These are phyloP conservation scores for Maudiozyma humilis DNA, from an alignment of 1,139 yeast species.

Conservation along the genomic window DNA sequence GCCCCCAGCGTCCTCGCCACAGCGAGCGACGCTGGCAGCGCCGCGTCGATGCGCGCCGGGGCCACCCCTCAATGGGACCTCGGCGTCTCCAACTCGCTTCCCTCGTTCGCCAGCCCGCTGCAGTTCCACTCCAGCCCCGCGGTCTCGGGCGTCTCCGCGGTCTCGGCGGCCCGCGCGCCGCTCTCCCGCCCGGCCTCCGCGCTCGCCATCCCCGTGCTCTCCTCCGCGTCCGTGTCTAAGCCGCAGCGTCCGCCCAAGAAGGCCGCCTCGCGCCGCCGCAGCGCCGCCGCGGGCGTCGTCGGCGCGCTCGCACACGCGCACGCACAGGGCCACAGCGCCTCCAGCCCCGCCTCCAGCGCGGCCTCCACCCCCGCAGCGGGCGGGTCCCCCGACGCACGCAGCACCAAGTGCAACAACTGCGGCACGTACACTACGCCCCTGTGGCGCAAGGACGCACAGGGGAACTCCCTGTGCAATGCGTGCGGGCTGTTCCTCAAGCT, in stretches of 20 bases:
- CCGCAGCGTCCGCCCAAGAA: background rate
- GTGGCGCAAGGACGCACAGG: slow-evolving; percentile 90
- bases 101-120: background rate
- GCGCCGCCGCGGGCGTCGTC: background rate
- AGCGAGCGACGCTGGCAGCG: background rate
- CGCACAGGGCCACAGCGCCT: too few relatives aligned
- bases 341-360: background rate
- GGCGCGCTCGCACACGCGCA: background rate
- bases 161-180: too few relatives aligned
- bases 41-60: background rate
- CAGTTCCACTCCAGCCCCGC: too few relatives aligned
- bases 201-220: background rate
- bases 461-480: slow-evolving; percentile 90
- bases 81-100: background rate
- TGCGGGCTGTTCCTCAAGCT: slow-evolving; percentile 86
- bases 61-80: background rate
- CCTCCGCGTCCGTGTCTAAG: background rate
- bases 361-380: background rate
- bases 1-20: background rate
- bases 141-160: too few relatives aligned
- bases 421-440: slow-evolving; percentile 88
- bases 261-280: background rate
- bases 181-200: background rate
- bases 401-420: slow-evolving; percentile 64
- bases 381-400: background rate